phyloP scores from a whole-genome alignment of 1,284 basidiomycete genomes.

The Fomes fomentarius region DNA sequence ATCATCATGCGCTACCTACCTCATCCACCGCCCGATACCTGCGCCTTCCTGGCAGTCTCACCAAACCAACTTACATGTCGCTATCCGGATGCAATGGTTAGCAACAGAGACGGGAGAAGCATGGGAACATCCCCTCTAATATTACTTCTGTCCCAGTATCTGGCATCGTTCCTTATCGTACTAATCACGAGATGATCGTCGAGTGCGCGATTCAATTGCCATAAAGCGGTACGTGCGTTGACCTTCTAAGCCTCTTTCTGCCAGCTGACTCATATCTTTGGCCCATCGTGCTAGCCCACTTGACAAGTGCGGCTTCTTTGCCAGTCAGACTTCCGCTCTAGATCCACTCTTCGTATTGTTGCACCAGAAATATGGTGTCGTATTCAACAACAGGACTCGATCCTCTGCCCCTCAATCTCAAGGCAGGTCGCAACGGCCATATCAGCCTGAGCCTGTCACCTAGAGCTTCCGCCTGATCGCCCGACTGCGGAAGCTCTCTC shows the following conservation, averaged over 20 bases:
- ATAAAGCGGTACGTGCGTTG: slow-evolving; percentile 13
- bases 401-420: background rate
- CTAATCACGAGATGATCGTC: slow-evolving; percentile 11
- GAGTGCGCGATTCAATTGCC: slow-evolving; percentile 3
- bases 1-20: too few species aligned
- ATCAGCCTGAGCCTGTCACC: background rate
- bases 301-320: background rate
- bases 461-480: background rate
- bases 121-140: slow-evolving; percentile 20
- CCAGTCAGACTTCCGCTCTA: background rate
- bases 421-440: background rate
- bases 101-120: background rate
- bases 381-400: too few species aligned
- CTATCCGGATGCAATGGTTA: background rate
- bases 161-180: slow-evolving; percentile 7
- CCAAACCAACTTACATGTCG: too few species aligned
- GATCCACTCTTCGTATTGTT: background rate
- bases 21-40: too few species aligned
- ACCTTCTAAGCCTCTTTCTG: slow-evolving; percentile 8
- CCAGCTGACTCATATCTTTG: slow-evolving; percentile 15
- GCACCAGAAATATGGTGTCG: background rate
- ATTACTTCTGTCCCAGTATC: slow-evolving; percentile 3
- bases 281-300: background rate
- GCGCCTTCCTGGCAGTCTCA: too few species aligned
- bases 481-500: slow-evolving; percentile 6